phyloP scores from a whole-genome alignment of 306 rosid species.

The Dicorynia guianensis region DNA sequence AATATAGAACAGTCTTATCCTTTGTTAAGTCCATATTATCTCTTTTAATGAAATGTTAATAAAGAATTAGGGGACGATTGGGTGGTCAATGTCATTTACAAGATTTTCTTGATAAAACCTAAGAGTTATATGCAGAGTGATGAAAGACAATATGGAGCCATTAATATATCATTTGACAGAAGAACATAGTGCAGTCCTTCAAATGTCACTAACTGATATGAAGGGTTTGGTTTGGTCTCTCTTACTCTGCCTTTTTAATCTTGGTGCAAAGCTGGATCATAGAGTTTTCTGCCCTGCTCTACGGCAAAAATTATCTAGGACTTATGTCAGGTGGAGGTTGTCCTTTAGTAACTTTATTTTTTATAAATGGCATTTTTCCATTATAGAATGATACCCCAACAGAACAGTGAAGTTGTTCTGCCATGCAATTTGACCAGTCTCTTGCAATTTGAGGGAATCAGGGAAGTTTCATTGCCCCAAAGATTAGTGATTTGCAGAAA shows the following conservation, averaged over 20 bases:
- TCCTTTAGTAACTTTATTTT: neutral
- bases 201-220: neutral
- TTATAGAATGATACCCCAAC: neutral
- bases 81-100: neutral
- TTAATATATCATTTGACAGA: neutral
- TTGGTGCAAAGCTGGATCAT: neutral
- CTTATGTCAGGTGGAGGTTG: neutral
- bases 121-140: neutral
- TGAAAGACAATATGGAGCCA: neutral
- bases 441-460: neutral
- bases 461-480: neutral
- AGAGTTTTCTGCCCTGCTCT: neutral
- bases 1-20: too few relatives aligned
- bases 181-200: neutral
- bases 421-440: neutral
- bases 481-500: neutral
- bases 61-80: neutral
- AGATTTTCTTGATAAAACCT: neutral
- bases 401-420: slow-evolving; percentile 2
- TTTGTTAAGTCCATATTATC: slow-evolving; percentile 3
- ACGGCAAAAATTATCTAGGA: neutral
- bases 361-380: neutral
- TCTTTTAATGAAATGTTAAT: neutral
- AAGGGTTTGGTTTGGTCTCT: neutral
- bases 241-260: neutral